These are phyloP conservation scores for Periconia sp. DNA, from an alignment of 2,329 filamentous ascomycete species.

Conservation along the genomic window DNA sequence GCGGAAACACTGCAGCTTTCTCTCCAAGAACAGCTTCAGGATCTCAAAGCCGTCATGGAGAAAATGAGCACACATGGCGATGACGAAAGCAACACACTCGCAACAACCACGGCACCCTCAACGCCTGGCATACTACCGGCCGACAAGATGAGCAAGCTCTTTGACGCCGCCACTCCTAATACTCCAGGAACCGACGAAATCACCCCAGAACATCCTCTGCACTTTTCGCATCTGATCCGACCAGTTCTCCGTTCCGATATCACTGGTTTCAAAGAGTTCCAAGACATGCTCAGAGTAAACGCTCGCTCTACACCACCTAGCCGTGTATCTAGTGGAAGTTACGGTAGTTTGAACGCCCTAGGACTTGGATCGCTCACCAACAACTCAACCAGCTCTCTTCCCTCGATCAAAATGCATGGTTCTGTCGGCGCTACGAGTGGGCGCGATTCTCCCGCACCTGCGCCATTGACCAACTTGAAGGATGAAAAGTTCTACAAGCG, in stretches of 20 bases:
- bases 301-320: constrained; percentile 60
- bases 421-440: constrained; percentile 34
- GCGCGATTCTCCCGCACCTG: constrained; percentile 29
- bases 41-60: constrained; percentile 92
- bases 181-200: constrained; percentile 54
- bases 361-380: constrained; percentile 54
- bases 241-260: constrained; percentile 83
- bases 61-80: constrained; percentile 75
- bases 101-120: constrained; percentile 67
- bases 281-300: constrained; percentile 70
- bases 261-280: constrained; percentile 81
- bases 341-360: constrained; percentile 63
- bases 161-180: constrained; percentile 62
- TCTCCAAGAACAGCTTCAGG: constrained; percentile 88
- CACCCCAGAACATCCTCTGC: constrained; percentile 65
- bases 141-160: constrained; percentile 60
- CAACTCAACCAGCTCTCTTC: constrained; percentile 54
- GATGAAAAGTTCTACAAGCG: constrained; percentile 96
- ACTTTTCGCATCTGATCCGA: constrained; percentile 80
- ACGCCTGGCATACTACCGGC: constrained; percentile 68
- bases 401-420: constrained; percentile 53
- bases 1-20: constrained; percentile 83
- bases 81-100: constrained; percentile 69
- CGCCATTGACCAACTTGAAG: constrained; percentile 66
- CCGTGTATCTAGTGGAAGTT: constrained; percentile 72